A percentile compares a stretch with the other conserved stretches of the same genome.
phyloP scores from a whole-genome alignment of 768 basidiomycete species.

The Leccinum imitatum region DNA sequence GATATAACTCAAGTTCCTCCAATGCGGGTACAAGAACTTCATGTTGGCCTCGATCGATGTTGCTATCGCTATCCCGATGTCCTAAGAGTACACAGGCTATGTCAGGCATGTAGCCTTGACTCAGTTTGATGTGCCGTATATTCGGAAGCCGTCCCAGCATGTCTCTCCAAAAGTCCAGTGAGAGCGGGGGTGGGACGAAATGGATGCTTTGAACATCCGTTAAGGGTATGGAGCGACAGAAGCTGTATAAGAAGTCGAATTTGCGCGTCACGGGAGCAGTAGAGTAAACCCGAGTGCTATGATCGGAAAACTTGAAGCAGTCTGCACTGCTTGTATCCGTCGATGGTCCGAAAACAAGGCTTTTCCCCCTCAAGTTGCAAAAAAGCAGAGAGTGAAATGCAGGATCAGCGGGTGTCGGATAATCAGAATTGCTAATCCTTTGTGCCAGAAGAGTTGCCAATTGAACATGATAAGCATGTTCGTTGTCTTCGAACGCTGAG shows the following conservation, averaged over 20 bases:
- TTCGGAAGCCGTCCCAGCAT: neutral
- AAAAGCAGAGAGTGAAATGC: neutral
- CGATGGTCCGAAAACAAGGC: neutral
- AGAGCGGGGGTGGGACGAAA: neutral
- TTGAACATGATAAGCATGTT: neutral
- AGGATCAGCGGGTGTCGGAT: neutral
- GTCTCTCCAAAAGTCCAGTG: slow-evolving; percentile 5
- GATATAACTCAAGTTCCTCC: neutral
- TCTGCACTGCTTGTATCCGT: neutral
- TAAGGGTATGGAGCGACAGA: slow-evolving; percentile 5
- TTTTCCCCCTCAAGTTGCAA: neutral
- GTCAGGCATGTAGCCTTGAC: neutral
- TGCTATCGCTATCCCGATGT: neutral
- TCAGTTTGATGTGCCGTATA: neutral
- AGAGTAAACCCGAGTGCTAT: slow-evolving; percentile 3
- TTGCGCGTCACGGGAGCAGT: neutral
- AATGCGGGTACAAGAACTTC: neutral
- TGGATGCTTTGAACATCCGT: slow-evolving; percentile 1
- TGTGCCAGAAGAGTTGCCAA: slow-evolving; percentile 1
- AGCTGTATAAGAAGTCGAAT: neutral
- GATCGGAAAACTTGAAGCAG: neutral
- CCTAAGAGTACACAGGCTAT: neutral
- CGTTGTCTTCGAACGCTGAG: too few relatives aligned
- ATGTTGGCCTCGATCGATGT: neutral
- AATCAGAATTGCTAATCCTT: neutral